Evolutionary conservation across 2,329 filamentous ascomycete species (phyloP), one percentile per base, ranked within the genome.

Genomic region (Diaporthe vaccinii): DNA sequence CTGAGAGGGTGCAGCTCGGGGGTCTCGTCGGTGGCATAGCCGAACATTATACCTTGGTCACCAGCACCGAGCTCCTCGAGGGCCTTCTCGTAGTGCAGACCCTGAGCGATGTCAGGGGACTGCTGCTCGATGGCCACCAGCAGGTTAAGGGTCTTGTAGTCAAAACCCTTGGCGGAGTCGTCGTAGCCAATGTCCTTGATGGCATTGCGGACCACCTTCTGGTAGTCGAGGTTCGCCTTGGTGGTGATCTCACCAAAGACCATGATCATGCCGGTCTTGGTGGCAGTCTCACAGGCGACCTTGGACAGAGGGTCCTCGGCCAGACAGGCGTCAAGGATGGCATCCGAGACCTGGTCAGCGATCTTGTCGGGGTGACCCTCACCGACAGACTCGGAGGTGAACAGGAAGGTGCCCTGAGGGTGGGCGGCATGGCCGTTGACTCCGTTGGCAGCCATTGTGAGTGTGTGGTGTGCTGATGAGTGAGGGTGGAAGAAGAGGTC

Each of bases 1-100:
- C 96, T 98, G 83, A 99, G 90, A 80, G 97, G 97, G 85, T 98
- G 94, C 81, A 98, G 92, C 90, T 99, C 97, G 78, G 96, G 96
- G 82, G 97, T 98, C 92, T 99, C 97, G 84, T 99, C 97, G 83
- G 97, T 98, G 86, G 97, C 97, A 91, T 99, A 99, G 83, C 97
- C 97, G 88, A 99, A 99, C 97, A 99, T 99, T 91, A 99, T 98
- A 91, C 97, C 97, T 91, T 99, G 97, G 88, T 99, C 97, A 93
- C 97, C 97, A 78, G 97, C 97, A 87, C 97, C 97, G 79, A 99
- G 93, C 89, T 98, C 93, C 92, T 99, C 97, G 68, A 99, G 93
- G 80, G 95, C 95, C 90, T 98, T 91, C 80, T 99, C 97, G 87
- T 98, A 98, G 91, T 98, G 95, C 75, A 99, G 95, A 91, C 97